Evolutionary conservation across 345 rosid genomes (phyloP), one percentile per base, ranked within the genome.

Genomic region (Isatis tinctoria): DNA sequence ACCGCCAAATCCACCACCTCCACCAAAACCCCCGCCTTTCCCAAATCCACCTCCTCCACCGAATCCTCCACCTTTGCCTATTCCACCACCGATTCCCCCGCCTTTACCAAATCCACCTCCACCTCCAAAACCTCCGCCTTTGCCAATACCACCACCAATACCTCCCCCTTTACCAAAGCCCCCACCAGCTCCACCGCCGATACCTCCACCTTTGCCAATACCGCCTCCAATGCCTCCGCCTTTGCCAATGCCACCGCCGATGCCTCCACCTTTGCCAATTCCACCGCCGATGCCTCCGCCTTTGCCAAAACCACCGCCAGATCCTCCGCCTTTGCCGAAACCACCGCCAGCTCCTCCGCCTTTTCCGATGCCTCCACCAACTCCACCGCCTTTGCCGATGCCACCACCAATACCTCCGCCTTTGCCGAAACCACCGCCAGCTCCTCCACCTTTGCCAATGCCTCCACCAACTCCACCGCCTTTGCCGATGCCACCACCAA

Each of bases 21-120:
- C 75, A 3, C 79, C 79, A 8, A 49, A 63, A 8, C 82, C 79
- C 5, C 58, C 68, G 12, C 82, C 76, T 44, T 72, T 76, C 0
- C 74, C 80, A 11, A 37, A 70, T 26, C 78, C 83, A 1, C 73
- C 75, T 2, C 75, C 75, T 2, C 78, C 70, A 1, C 71, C 78
- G 1, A 74, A 14, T 1, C 80, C 74, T 28, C 56, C 56, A 3
- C 65, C 75, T 10, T 61, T 57, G 5, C 57, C 51, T 17, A 60
- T 26, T 0, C 81, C 77, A 0, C 77, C 74, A 1, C 81, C 74
- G 6, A 26, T 5, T 22, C 66, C 67, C 0, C 53, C 76, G 0
- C 69, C 74, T 24, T 20, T 20, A 0, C 64, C 82, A 0, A 72
- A 73, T 0, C 74, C 75, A 10, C 26, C 0, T 0, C 76, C 82